Base-by-base conservation (phyloP, 495 filamentous ascomycete genomes). In the Jackrogersella minutella region DNA sequence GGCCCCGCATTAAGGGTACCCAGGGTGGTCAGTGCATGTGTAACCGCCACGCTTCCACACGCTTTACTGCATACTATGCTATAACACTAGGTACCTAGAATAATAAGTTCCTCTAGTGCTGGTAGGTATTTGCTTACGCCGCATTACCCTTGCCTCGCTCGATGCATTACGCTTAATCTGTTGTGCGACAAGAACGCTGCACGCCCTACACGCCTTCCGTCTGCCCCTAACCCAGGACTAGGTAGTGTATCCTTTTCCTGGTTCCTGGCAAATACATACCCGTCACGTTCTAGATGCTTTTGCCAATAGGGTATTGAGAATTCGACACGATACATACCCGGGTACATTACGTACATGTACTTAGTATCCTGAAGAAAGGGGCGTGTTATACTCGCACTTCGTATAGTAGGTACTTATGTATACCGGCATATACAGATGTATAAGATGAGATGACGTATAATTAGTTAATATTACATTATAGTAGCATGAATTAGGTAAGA, bases 131-230 rank as follows among this genome's bases (percentile, higher is more conserved):
- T 30, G 49, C 16, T 52, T 52, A 52, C 49, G 30, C 49, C 49
- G 28, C 49, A 36, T 34, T 47, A 5, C 8, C 17, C 30, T 34
- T 52, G 30, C 14, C 33, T 37, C 34, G 33, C 17, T 39, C 33
- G 14, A 53, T 28, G 33, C 33, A 53, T 40, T 26, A 44, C 40
- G 9, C 28, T 24, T 17, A 9, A 4, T 39, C 47, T 66, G 62
- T 19, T 59, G 62, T 66, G 62, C 40, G 55, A 66, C 62, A 59
- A 54, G 62, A 17, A 52, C 62, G 55, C 47, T 66, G 55, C 62
- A 59, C 26, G 49, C 51, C 31, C 9, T 47, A 37, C n/a, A 10
- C n/a, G n/a, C 3, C 4, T 40, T 37, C 44, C n/a, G n/a, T n/a
- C n/a, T n/a, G 57, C 50, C 58, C 64, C 64, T 62, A 57, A 51